Evolutionary conservation across 148 eudicot genomes (phyloP).

Genomic region (Hydrangea macrophylla): DNA sequence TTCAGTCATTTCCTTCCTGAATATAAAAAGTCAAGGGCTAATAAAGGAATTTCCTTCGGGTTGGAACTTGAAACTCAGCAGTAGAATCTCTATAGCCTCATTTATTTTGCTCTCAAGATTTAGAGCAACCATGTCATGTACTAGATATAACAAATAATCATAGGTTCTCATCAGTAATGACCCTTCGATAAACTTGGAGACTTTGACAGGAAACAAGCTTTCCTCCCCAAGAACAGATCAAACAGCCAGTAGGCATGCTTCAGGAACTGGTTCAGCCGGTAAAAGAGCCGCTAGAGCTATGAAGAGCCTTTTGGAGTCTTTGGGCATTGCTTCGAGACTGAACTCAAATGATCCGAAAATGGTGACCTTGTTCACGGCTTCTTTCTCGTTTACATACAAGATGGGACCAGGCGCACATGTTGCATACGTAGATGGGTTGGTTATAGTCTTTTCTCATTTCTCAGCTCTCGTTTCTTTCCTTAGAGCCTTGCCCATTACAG

Average conservation of each 20-base stretch:
- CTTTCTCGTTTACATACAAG: conserved; percentile 18
- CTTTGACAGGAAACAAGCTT: conserved; percentile 1
- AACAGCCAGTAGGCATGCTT: conserved; percentile 15
- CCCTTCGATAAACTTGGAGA: conserved; percentile 15
- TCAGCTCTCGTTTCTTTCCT: conserved; percentile 13
- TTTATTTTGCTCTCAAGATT: conserved; percentile 10
- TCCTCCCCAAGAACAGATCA: conserved; percentile 15
- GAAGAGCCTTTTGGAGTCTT: conserved; percentile 13
- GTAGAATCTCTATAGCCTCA: not conserved
- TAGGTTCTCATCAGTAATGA: conserved; percentile 11
- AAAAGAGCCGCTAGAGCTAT: conserved; percentile 13
- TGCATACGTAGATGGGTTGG: conserved; percentile 16
- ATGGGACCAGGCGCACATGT: conserved; percentile 15
- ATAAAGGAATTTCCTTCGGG: conserved; percentile 4
- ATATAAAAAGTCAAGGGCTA: conserved; percentile 17
- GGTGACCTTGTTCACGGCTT: conserved; percentile 14
- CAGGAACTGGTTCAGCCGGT: conserved; percentile 19
- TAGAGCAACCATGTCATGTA: conserved; percentile 16
- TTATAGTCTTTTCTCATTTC: conserved; percentile 17
- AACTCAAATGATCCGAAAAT: conserved; percentile 17
- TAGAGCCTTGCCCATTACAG: conserved; percentile 18
- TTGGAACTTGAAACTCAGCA: not conserved
- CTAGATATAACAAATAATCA: conserved; percentile 7
- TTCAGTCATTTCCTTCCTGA: conserved; percentile 11
- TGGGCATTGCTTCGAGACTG: conserved; percentile 16